Base-by-base conservation (phyloP, 495 filamentous ascomycete genomes). In the Penicillium roqueforti region DNA sequence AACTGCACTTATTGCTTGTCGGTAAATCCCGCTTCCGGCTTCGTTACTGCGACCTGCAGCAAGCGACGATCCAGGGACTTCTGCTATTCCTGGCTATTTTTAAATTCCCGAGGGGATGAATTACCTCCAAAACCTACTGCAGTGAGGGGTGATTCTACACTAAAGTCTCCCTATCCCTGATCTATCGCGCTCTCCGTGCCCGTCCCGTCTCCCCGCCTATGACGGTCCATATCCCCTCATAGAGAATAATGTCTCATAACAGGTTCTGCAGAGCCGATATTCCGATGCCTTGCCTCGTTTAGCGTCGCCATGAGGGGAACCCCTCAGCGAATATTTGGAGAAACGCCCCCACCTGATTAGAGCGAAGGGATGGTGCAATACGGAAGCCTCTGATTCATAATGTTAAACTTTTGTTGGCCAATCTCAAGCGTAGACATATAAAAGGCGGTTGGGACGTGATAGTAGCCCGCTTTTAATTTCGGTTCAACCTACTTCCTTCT, bases 271-370 rank as follows among this genome's bases (percentile, higher is more conserved):
- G 9, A 14, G 20, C 19, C 31, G 31, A 38, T 25, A 3, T 37
- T n/a, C 19, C 18, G 13, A 4, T 16, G 6, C 46, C 46, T 48
- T 48, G n/a, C 46, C 20, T 48, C 14, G 13, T 48, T 48, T 5
- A 32, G 32, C 11, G 13, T 38, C 20, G 6, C 20, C 14, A 38
- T 48, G 46, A 48, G 46, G 46, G 46, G 46, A 48, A 48, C 5
- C 20, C 13, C 4, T 16, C 3, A 11, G 31, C 14, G 22, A 20
- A 6, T 3, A 1, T 1, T 37, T 48, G 31, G 31, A 37, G 31
- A 37, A 48, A 10, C 4, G 5, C 19, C n/a, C n/a, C n/a, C 20
- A 25, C 36, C 19, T 11, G 20, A 38, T 26, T 20, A 18, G 22
- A n/a, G 7, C 18, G 19, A 47, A 23, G 11, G 0, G 1, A 22